Evolutionary conservation across 1,284 basidiomycete species (phyloP).

Genomic region (Leccinum pachyderme): DNA sequence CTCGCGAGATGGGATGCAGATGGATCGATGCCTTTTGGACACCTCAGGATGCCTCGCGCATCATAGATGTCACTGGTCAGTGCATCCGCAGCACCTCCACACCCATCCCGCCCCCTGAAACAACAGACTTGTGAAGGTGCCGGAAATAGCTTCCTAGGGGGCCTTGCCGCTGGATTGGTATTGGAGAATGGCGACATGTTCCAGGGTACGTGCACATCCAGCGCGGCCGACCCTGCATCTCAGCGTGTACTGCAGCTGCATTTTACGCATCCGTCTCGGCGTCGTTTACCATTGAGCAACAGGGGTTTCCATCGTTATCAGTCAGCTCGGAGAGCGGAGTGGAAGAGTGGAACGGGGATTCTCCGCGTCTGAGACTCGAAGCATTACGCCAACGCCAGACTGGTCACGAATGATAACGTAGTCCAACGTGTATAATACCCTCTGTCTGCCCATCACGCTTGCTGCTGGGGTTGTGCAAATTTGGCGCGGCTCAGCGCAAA

Average conservation of each 20-base stretch:
- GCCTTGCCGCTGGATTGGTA: slow-evolving; percentile 72
- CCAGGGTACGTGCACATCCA: slow-evolving; percentile 47
- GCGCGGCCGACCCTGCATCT: slow-evolving; percentile 9
- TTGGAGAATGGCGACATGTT: slow-evolving; percentile 57
- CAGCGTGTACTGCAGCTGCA: slow-evolving; percentile 45
- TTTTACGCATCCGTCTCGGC: slow-evolving; percentile 78
- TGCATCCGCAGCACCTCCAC: slow-evolving; percentile 4
- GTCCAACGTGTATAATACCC: slow-evolving; percentile 27
- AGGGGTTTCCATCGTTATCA: slow-evolving; percentile 60
- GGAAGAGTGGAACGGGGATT: slow-evolving; percentile 70
- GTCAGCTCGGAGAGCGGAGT: slow-evolving; percentile 27
- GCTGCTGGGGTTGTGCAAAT: slow-evolving; percentile 50
- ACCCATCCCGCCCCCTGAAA: slow-evolving; percentile 1
- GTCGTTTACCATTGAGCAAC: slow-evolving; percentile 82
- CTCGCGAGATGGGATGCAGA: slow-evolving; percentile 39
- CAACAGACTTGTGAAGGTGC: slow-evolving; percentile 53
- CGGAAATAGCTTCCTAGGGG: slow-evolving; percentile 86
- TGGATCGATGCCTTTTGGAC: slow-evolving; percentile 85
- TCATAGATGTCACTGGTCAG: slow-evolving; percentile 74
- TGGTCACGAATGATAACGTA: slow-evolving; percentile 38
- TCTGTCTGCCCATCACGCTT: slow-evolving; percentile 10
- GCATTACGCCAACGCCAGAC: slow-evolving; percentile 40
- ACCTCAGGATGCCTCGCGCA: slow-evolving; percentile 41
- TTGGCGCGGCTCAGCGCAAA: slow-evolving; percentile 87
- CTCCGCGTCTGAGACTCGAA: slow-evolving; percentile 54